A percentile compares a stretch with the other conserved stretches of the same genome.
These are phyloP conservation scores for Blepharisma undulans DNA, from an alignment of 169 alveolate genomes.

Conservation along the genomic window DNA sequence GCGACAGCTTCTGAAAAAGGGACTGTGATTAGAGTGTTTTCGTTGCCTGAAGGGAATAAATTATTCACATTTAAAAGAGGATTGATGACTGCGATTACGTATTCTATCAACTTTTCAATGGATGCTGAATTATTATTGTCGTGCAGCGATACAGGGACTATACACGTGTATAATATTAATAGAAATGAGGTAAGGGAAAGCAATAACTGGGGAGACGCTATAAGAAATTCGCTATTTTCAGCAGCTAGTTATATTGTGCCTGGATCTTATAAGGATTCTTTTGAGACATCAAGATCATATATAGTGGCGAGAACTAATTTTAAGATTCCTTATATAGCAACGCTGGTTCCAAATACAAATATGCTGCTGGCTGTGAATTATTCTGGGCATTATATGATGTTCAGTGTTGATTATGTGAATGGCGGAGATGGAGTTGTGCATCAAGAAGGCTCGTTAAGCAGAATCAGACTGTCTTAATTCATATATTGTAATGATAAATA, in stretches of 20 bases:
- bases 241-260: slow-evolving; percentile 39
- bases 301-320: slow-evolving; percentile 1
- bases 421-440: neutral
- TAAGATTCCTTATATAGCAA: neutral
- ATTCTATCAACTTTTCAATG: slow-evolving; percentile 53
- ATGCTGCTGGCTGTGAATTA: neutral
- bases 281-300: slow-evolving; percentile 27
- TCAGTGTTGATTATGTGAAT: neutral
- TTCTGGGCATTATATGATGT: neutral
- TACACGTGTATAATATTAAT: slow-evolving; percentile 51
- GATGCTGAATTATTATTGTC: slow-evolving; percentile 47
- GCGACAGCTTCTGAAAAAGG: slow-evolving; percentile 64
- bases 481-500: neutral
- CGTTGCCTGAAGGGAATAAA: slow-evolving; percentile 53
- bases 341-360: neutral
- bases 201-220: slow-evolving; percentile 18
- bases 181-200: slow-evolving; percentile 20
- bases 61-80: slow-evolving; percentile 60
- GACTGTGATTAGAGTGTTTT: slow-evolving; percentile 52
- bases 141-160: slow-evolving; percentile 61
- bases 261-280: neutral
- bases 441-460: neutral
- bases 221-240: neutral
- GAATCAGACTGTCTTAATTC: neutral
- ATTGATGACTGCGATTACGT: slow-evolving; percentile 46